Percentiles rank a stretch among this genome's conserved stretches.
Conservation (phyloP, 768 basidiomycete species). For the Auriscalpium microsporum region DNA sequence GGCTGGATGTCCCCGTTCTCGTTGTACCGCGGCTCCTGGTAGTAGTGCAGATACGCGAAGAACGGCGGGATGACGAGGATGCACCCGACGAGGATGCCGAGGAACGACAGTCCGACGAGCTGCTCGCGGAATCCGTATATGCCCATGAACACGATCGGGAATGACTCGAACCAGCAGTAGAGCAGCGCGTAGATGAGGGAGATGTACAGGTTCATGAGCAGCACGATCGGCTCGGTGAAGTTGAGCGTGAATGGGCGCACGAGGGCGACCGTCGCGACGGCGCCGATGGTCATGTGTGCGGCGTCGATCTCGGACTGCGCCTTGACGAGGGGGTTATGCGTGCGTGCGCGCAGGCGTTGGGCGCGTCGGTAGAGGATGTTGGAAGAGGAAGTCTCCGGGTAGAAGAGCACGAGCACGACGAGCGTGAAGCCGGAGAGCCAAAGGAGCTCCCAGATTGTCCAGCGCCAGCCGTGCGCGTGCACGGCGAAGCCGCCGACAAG, state of each 20-base stretch:
- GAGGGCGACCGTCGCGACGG: slow-evolving; percentile 17
- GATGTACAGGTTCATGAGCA: slow-evolving; percentile 22
- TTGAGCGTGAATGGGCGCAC: slow-evolving; percentile 21
- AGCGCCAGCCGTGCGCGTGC: slow-evolving; percentile 22
- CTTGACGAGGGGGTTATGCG: slow-evolving; percentile 19
- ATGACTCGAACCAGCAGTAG: slow-evolving; percentile 25
- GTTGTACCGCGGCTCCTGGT: neutral
- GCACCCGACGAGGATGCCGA: slow-evolving; percentile 6
- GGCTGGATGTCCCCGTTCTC: slow-evolving; percentile 4
- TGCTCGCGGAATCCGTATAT: slow-evolving; percentile 24
- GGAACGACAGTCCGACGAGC: slow-evolving; percentile 21
- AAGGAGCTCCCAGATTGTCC: slow-evolving; percentile 24
- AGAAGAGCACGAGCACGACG: slow-evolving; percentile 20
- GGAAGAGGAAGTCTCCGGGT: slow-evolving; percentile 21
- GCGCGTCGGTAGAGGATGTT: slow-evolving; percentile 11
- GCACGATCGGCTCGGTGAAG: slow-evolving; percentile 20
- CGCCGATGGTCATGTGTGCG: slow-evolving; percentile 9
- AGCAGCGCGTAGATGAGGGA: slow-evolving; percentile 23
- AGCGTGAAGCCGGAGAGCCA: slow-evolving; percentile 23
- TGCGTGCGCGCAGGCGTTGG: slow-evolving; percentile 19
- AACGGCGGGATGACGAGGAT: neutral
- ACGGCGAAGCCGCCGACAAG: slow-evolving; percentile 26
- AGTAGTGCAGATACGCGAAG: neutral
- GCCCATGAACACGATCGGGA: slow-evolving; percentile 23
- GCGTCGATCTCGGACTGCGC: slow-evolving; percentile 18